Evolutionary conservation across 352 stramenopile species (phyloP).

Genomic region (Globisporangium spinosum): DNA sequence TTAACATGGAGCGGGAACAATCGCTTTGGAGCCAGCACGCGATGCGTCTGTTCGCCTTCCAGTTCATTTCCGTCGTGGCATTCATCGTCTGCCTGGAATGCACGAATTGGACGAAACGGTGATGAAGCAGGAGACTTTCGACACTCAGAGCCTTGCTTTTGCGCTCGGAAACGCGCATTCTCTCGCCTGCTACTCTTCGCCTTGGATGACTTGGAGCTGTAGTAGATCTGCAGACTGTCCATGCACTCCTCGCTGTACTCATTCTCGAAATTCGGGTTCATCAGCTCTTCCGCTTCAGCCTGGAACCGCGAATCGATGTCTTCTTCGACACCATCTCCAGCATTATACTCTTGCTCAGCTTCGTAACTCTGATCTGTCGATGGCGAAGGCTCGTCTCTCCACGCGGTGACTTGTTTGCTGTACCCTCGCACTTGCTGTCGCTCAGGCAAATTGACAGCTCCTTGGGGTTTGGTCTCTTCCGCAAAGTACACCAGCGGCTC

Average conservation of each 20-base stretch:
- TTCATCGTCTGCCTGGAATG: background rate
- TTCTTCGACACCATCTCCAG: conserved; percentile 22
- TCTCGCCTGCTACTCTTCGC: conserved; percentile 16
- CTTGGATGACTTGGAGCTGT: conserved; percentile 36
- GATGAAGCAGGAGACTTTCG: background rate
- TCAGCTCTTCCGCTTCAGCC: conserved; percentile 57
- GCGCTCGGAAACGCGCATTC: conserved; percentile 2
- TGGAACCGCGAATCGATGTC: conserved; percentile 39
- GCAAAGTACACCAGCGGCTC: conserved; percentile 35
- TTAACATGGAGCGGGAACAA: conserved; percentile 13
- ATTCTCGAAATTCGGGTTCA: conserved; percentile 78
- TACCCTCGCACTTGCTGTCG: background rate
- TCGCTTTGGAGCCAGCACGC: conserved; percentile 14
- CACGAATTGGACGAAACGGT: background rate
- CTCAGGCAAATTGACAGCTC: background rate
- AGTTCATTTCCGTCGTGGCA: background rate
- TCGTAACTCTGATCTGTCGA: background rate
- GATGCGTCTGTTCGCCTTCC: background rate
- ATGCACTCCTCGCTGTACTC: conserved; percentile 80
- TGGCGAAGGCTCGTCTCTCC: background rate
- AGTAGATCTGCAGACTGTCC: conserved; percentile 74
- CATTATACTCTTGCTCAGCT: conserved; percentile 17
- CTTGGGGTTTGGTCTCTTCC: conserved; percentile 15
- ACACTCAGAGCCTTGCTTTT: background rate
- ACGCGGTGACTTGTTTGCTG: background rate